A percentile compares a stretch with the other conserved stretches of the same genome.
These are phyloP conservation scores for Arabidopsis hybrid DNA, from an alignment of 441 rosid genomes.

Conservation along the genomic window DNA sequence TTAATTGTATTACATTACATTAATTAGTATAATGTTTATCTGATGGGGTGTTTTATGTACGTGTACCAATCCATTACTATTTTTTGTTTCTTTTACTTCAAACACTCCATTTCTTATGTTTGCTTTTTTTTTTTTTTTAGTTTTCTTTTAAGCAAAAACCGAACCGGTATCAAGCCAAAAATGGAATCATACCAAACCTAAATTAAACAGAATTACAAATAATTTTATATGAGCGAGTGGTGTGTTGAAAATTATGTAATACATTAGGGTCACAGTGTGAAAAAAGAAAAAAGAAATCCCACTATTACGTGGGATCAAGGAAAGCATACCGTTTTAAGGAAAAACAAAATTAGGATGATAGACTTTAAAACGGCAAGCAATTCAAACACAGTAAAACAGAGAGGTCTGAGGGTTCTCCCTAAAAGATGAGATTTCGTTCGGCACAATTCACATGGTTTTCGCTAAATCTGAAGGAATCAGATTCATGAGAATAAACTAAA, in stretches of 20 bases:
- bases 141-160: not conserved
- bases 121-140: not conserved
- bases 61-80: not conserved
- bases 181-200: not conserved
- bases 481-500: not conserved
- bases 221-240: not conserved
- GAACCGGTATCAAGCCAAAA: not conserved
- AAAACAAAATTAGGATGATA: not conserved
- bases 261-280: no score
- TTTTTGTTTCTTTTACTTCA: not conserved
- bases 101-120: not conserved
- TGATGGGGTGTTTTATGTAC: constrained; percentile 18
- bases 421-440: no score
- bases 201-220: not conserved
- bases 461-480: not conserved
- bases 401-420: not conserved
- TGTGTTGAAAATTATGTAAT: not conserved
- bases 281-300: no score
- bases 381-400: not conserved
- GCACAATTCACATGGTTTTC: no score
- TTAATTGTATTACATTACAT: not conserved
- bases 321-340: not conserved
- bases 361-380: not conserved
- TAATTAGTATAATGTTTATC: not conserved
- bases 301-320: not conserved